phyloP scores from a whole-genome alignment of 768 basidiomycete genomes.

The Mycena albidolilacea region DNA sequence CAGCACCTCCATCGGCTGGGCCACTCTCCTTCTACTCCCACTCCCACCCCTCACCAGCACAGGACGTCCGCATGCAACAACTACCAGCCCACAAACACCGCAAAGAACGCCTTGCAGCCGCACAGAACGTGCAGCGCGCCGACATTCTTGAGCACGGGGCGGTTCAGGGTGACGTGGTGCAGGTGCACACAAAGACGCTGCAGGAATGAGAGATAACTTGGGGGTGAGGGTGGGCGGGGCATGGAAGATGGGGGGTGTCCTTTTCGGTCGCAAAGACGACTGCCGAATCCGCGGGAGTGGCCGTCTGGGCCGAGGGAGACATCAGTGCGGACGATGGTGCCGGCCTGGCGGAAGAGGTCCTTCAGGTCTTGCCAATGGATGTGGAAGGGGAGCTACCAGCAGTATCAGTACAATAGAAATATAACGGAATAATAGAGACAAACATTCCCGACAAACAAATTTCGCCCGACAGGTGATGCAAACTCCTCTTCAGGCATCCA shows the following conservation, averaged over 20 bases:
- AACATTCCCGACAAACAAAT: conserved; percentile 92
- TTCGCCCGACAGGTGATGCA: conserved; percentile 57
- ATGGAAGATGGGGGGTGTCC: conserved; percentile 67
- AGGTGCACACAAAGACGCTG: no score
- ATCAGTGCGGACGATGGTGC: conserved; percentile 91
- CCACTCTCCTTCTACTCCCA: no score
- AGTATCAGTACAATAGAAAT: neutral
- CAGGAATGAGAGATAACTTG: no score
- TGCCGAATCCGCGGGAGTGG: conserved; percentile 90
- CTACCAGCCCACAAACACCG: no score
- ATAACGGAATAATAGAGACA: conserved; percentile 47
- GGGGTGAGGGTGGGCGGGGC: no score
- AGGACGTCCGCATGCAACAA: no score
- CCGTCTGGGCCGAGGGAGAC: conserved; percentile 91
- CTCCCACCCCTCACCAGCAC: no score
- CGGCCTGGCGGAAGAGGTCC: conserved; percentile 93
- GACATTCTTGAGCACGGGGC: no score
- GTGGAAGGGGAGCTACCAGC: conserved; percentile 85
- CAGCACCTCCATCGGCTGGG: no score
- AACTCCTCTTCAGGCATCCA: conserved; percentile 43
- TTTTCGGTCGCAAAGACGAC: conserved; percentile 87
- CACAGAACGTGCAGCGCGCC: no score
- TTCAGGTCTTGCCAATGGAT: conserved; percentile 99
- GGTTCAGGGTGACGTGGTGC: no score
- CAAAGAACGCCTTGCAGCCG: no score